These are phyloP conservation scores for sunflower (Helianthus annuus) DNA, from an alignment of 129 eudicot genomes.

Conservation along the genomic window DNA sequence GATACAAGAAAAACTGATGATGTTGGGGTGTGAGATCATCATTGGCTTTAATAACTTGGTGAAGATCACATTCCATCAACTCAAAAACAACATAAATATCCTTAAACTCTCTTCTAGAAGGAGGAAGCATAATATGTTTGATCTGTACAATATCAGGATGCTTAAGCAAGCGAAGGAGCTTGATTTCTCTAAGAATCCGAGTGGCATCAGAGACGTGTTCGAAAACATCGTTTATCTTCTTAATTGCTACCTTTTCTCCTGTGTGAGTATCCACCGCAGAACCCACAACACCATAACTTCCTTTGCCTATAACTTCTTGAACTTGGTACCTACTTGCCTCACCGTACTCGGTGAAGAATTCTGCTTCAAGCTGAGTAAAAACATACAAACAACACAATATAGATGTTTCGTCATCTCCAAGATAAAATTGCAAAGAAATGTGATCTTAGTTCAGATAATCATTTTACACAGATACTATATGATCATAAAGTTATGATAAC, in stretches of 20 bases:
- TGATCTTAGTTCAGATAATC: not conserved
- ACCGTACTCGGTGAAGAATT: constrained; percentile 84
- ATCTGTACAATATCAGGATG: constrained; percentile 87
- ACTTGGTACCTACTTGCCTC: constrained; percentile 77
- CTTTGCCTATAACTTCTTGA: constrained; percentile 83
- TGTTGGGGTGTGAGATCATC: constrained; percentile 82
- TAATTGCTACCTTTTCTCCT: constrained; percentile 73
- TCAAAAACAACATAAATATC: constrained; percentile 76
- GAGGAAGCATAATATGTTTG: constrained; percentile 86
- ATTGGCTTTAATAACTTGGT: constrained; percentile 79
- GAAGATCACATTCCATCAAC: constrained; percentile 84
- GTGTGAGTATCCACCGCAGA: constrained; percentile 66
- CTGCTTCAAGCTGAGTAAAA: constrained; percentile 47
- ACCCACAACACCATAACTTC: constrained; percentile 86
- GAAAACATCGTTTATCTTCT: constrained; percentile 79
- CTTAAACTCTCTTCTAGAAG: constrained; percentile 76
- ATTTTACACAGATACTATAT: not conserved
- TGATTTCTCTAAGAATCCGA: constrained; percentile 74
- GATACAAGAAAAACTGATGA: constrained; percentile 76
- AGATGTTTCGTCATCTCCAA: not conserved
- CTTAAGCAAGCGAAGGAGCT: constrained; percentile 74
- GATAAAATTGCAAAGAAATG: too few species aligned
- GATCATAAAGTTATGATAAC: not conserved
- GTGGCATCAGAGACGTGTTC: constrained; percentile 95
- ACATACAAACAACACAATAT: not conserved